Base-by-base conservation (phyloP, 1,284 basidiomycete genomes). In the Marasmius sp. region DNA sequence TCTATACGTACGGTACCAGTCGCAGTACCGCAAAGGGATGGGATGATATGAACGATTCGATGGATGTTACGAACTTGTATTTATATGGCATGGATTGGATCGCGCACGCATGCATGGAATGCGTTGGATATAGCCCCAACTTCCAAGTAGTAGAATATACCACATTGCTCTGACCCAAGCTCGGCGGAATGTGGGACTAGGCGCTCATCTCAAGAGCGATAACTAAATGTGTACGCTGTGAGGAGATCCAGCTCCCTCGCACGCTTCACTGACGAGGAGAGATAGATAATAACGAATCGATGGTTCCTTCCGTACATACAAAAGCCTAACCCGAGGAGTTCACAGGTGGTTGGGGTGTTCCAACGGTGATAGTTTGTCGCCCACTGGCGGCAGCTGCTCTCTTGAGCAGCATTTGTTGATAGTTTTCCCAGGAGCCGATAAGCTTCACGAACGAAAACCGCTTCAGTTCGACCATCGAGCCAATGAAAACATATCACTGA, bases 351-450 rank as follows among this genome's bases (percentile, higher is more conserved):
- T 47, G 45, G 20, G 45, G 45, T 47, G 45, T 11, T 47, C n/a
- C 45, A 47, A 47, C n/a, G 6, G 16, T n/a, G 16, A 47, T 47
- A 4, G 45, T 47, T 20, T 16, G 52, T 36, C 34, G 58, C 41
- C 22, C 55, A 38, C 70, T 67, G n/a, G 71, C 69, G 8, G 68
- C 71, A 9, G 78, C 79, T 11, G 76, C 74, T 52, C 75, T 79
- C 66, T 81, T 88, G 64, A 93, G 71, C 41, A 93, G 68, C 58
- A 79, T 74, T 52, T 88, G 85, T 68, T 93, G 91, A 68, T 91
- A 92, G 53, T 75, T 81, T 73, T 92, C 91, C 88, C 89, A 91
- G n/a, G 80, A 75, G 14, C 75, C 70, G 50, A 93, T 89, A 38
- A 91, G 72, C 90, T 92, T 55, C 12, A 47, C 39, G 10, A 56